phyloP scores from a whole-genome alignment of 2,329 filamentous ascomycete genomes.

The Chaetothyriales sp. region DNA sequence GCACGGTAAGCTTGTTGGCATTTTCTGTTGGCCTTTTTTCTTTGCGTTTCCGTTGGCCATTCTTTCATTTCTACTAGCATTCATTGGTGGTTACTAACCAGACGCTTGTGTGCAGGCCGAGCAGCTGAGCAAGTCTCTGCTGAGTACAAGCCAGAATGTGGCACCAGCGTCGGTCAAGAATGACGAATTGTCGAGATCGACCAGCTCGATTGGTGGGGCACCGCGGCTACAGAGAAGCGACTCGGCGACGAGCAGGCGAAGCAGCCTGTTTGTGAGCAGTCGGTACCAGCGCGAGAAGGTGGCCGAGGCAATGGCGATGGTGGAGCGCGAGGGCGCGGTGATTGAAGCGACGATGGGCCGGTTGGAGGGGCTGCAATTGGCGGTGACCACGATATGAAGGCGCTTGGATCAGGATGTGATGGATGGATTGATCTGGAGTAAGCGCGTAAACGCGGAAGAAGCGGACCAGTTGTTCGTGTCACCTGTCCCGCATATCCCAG shows the following conservation, averaged over 20 bases:
- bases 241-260: not conserved
- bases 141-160: conserved; percentile 21
- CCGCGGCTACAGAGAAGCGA: not conserved
- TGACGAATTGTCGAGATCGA: not conserved
- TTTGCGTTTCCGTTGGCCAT: too few relatives aligned
- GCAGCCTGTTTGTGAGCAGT: conserved; percentile 7
- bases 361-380: conserved; percentile 12
- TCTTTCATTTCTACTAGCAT: conserved; percentile 2
- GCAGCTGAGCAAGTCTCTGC: conserved; percentile 25
- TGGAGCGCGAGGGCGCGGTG: conserved; percentile 31
- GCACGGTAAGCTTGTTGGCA: conserved; percentile 23
- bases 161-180: not conserved
- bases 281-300: conserved; percentile 33
- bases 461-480: too few relatives aligned
- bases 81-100: conserved; percentile 7
- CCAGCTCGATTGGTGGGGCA: not conserved
- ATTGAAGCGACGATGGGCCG: conserved; percentile 17
- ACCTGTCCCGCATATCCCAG: too few relatives aligned
- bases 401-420: not conserved
- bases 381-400: not conserved
- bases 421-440: not conserved
- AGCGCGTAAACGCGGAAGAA: not conserved
- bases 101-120: conserved; percentile 23
- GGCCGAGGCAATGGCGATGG: conserved; percentile 36
- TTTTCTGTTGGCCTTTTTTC: too few relatives aligned